A percentile compares a stretch with the other conserved stretches of the same genome.
These are phyloP conservation scores for Solanum clarkiae DNA, from an alignment of 257 asterid genomes.

Conservation along the genomic window DNA sequence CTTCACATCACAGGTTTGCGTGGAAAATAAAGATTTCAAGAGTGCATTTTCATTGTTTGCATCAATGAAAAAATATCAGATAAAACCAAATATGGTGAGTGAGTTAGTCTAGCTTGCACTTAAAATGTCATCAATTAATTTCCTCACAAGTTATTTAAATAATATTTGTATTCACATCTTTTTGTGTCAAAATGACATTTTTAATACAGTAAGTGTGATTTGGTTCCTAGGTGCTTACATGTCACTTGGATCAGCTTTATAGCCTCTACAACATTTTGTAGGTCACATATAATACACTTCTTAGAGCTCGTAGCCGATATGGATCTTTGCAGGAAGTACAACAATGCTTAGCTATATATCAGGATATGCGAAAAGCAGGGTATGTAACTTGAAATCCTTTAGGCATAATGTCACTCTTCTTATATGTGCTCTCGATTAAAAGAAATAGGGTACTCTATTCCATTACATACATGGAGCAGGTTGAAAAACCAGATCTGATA, in stretches of 20 bases:
- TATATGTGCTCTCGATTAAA: neutral
- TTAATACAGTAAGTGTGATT: neutral
- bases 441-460: neutral
- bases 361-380: conserved; percentile 96
- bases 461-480: neutral
- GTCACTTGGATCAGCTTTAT: neutral
- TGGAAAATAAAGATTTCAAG: conserved; percentile 44
- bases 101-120: neutral
- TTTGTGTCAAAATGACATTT: neutral
- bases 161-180: neutral
- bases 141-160: neutral
- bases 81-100: conserved; percentile 77
- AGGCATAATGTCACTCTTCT: neutral
- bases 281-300: conserved; percentile 90
- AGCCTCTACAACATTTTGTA: conserved; percentile 18
- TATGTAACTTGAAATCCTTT: conserved; percentile 6
- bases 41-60: conserved; percentile 54
- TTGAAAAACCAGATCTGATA: neutral
- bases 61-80: conserved; percentile 67
- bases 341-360: conserved; percentile 77
- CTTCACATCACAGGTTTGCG: conserved; percentile 59
- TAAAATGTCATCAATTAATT: neutral
- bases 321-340: conserved; percentile 82
- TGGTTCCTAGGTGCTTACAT: neutral
- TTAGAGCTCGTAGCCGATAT: conserved; percentile 63